phyloP scores from a whole-genome alignment of 2,329 filamentous ascomycete genomes.

The Sclerotinia sclerotiorum region DNA sequence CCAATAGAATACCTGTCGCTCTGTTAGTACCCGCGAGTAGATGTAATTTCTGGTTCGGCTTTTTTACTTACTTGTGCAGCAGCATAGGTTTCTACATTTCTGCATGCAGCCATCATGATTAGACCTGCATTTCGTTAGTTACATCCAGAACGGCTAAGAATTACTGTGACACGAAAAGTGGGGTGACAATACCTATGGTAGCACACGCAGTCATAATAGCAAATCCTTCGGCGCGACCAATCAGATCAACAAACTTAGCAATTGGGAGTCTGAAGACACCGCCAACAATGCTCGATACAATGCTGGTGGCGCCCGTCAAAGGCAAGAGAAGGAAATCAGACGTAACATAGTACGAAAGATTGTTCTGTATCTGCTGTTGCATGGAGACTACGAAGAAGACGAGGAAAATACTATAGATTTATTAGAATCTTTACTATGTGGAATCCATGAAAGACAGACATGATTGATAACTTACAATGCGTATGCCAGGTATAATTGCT shows the following conservation, averaged over 20 bases:
- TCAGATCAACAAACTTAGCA: conserved; percentile 67
- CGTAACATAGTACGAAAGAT: conserved; percentile 33
- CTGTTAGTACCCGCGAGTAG: neutral
- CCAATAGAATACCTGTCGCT: conserved; percentile 36
- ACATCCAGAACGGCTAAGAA: neutral
- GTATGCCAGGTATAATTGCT: conserved; percentile 34
- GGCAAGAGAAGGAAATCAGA: conserved; percentile 32
- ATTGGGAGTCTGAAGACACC: conserved; percentile 43
- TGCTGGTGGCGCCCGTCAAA: conserved; percentile 32
- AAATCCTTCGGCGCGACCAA: conserved; percentile 65
- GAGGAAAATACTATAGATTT: conserved; percentile 29
- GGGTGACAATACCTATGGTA: conserved; percentile 42
- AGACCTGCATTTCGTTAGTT: conserved; percentile 47
- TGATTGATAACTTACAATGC: conserved; percentile 27
- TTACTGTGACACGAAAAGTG: neutral
- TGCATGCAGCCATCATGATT: conserved; percentile 65
- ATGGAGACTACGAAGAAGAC: conserved; percentile 37
- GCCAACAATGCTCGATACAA: conserved; percentile 36
- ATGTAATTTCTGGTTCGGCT: conserved; percentile 44
- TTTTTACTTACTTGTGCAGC: conserved; percentile 61
- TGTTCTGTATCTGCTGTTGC: conserved; percentile 34
- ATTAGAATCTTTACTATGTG: neutral
- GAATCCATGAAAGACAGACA: neutral
- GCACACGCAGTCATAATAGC: conserved; percentile 54
- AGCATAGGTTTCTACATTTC: conserved; percentile 59